Conservation (phyloP, 2,329 filamentous ascomycete genomes). For the Shiraia bambusicola region DNA sequence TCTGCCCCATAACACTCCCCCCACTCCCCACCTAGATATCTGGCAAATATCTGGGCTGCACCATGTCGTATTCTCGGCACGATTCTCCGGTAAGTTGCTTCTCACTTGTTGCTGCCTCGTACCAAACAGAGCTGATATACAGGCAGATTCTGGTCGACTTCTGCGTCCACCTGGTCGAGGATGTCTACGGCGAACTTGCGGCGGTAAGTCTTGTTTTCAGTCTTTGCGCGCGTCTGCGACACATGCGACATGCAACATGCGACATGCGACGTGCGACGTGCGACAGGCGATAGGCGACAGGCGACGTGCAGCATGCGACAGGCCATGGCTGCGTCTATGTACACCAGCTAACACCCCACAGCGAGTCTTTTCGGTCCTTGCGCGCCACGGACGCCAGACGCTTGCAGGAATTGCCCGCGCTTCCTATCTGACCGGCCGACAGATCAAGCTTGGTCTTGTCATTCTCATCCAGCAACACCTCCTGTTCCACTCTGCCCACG, state of each 20-base stretch:
- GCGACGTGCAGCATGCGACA: constrained; percentile 7
- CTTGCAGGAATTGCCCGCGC: constrained; percentile 68
- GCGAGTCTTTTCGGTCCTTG: constrained; percentile 81
- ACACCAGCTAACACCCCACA: constrained; percentile 44
- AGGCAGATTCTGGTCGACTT: constrained; percentile 80
- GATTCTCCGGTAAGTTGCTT: constrained; percentile 37
- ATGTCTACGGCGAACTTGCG: constrained; percentile 87
- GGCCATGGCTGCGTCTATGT: neutral
- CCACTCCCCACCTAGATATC: constrained; percentile 32
- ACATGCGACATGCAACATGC: too few species aligned
- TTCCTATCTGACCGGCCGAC: constrained; percentile 70
- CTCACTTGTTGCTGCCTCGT: constrained; percentile 24
- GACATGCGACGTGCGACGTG: constrained; percentile 4
- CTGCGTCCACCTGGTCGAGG: constrained; percentile 83
- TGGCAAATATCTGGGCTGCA: constrained; percentile 38
- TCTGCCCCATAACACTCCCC: constrained; percentile 31
- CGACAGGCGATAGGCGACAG: constrained; percentile 8
- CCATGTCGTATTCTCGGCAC: constrained; percentile 41
- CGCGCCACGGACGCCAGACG: constrained; percentile 75
- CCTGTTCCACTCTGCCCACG: constrained; percentile 69
- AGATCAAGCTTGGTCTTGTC: constrained; percentile 77
- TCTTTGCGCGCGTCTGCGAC: neutral
- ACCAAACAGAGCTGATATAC: constrained; percentile 44
- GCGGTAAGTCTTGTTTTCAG: constrained; percentile 60
- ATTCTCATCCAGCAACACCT: constrained; percentile 89